Evolutionary conservation across 805 yeast genomes (phyloP).

Genomic region (Saturnispora sekii): DNA sequence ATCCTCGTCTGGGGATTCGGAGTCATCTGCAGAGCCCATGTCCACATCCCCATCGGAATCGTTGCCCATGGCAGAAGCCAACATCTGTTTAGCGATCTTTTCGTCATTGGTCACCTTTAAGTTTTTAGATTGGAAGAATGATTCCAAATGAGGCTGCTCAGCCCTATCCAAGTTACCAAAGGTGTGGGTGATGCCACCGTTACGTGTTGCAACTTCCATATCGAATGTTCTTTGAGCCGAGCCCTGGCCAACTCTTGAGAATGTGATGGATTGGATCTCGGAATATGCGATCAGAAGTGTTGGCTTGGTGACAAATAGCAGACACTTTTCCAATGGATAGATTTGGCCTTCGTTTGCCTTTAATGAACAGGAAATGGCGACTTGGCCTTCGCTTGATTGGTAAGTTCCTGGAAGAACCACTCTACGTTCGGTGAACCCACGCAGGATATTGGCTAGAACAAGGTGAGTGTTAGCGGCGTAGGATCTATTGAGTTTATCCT

Average conservation of each 20-base stretch:
- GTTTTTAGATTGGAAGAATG: slow-evolving; percentile 66
- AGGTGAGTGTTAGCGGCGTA: slow-evolving; percentile 73
- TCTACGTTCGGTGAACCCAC: slow-evolving; percentile 83
- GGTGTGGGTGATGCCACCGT: slow-evolving; percentile 59
- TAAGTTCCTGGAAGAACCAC: slow-evolving; percentile 79
- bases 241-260: slow-evolving; percentile 83
- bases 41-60: slow-evolving; percentile 48
- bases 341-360: slow-evolving; percentile 94
- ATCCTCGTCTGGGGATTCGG: slow-evolving; percentile 79
- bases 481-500: slow-evolving; percentile 60
- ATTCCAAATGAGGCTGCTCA: slow-evolving; percentile 75
- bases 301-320: slow-evolving; percentile 88
- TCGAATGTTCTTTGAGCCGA: slow-evolving; percentile 87
- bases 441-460: slow-evolving; percentile 79
- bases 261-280: slow-evolving; percentile 66
- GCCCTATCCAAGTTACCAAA: slow-evolving; percentile 87
- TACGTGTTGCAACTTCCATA: slow-evolving; percentile 63
- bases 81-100: slow-evolving; percentile 71
- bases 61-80: slow-evolving; percentile 65
- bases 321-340: slow-evolving; percentile 86
- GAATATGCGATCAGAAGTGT: slow-evolving; percentile 82
- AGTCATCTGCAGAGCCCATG: slow-evolving; percentile 71
- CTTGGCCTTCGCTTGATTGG: slow-evolving; percentile 63
- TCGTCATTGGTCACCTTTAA: slow-evolving; percentile 81
- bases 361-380: slow-evolving; percentile 84